A percentile compares a stretch with the other conserved stretches of the same genome.
These are phyloP conservation scores for Zygnema circumcarinatum DNA, from an alignment of 139 green algal species.

Conservation along the genomic window DNA sequence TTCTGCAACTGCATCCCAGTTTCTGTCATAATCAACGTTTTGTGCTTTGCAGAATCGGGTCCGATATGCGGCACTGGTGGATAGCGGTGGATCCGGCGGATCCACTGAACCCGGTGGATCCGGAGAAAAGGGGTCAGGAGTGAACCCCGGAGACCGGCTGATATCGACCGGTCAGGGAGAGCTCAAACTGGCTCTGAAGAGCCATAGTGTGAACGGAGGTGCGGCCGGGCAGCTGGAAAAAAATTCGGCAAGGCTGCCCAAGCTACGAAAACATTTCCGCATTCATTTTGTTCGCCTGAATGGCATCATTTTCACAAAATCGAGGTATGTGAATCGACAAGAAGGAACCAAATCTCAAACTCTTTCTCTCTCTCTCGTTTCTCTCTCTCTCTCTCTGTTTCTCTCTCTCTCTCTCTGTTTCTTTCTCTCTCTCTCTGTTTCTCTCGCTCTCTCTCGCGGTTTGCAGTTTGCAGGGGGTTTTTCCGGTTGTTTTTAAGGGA, in stretches of 20 bases:
- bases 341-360: not conserved
- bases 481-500: not conserved
- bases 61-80: not conserved
- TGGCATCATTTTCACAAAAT: slow-evolving; percentile 58
- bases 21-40: no score
- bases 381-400: no score
- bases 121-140: not conserved
- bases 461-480: no score
- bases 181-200: slow-evolving; percentile 30
- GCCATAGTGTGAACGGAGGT: not conserved
- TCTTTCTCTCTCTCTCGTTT: not conserved
- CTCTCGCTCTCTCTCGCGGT: no score
- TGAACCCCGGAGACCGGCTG: not conserved
- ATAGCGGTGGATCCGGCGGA: not conserved
- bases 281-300: slow-evolving; percentile 45
- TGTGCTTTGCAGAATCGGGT: slow-evolving; percentile 12
- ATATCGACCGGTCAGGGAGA: not conserved
- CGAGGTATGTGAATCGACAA: not conserved
- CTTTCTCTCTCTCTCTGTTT: no score
- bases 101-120: no score
- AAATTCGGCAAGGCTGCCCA: not conserved
- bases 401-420: no score
- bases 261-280: slow-evolving; percentile 45
- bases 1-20: no score
- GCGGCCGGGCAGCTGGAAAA: not conserved